Evolutionary conservation across 768 basidiomycete species (phyloP).

Genomic region (Suillus subalutaceus): DNA sequence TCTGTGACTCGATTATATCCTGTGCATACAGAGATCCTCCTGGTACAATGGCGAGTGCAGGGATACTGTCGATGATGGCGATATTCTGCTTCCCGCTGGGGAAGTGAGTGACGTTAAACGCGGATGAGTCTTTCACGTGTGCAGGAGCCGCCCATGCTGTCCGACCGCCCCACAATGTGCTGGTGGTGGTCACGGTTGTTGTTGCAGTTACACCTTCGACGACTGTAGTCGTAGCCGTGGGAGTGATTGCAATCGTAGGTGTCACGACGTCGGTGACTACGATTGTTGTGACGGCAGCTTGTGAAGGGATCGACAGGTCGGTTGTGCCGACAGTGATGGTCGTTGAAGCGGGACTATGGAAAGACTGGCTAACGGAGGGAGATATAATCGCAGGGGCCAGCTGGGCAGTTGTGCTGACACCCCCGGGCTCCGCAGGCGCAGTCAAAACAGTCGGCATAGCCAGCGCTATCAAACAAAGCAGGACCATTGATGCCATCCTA

Average conservation of each 20-base stretch:
- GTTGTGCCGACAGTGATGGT: not conserved
- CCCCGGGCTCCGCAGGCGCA: not conserved
- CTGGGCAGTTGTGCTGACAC: not conserved
- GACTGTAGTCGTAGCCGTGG: constrained; percentile 10
- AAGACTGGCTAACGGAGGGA: not conserved
- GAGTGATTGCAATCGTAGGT: constrained; percentile 10
- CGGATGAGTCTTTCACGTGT: constrained; percentile 56
- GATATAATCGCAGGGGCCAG: not conserved
- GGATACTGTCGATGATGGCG: constrained; percentile 53
- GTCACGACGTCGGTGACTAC: constrained; percentile 15
- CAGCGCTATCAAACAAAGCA: not conserved
- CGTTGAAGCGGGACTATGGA: not conserved
- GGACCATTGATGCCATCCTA: not conserved
- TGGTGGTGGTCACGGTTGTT: constrained; percentile 1
- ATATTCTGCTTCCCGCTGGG: constrained; percentile 58
- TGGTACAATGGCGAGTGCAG: constrained; percentile 35
- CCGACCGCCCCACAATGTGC: constrained; percentile 18
- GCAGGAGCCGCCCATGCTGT: constrained; percentile 54
- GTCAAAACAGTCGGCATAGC: not conserved
- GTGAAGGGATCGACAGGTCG: not conserved
- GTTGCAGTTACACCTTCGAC: constrained; percentile 15
- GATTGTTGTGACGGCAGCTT: not conserved
- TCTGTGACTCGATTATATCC: constrained; percentile 17
- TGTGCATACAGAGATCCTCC: not conserved
- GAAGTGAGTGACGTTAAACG: constrained; percentile 63